Percentiles rank a stretch among this genome's conserved stretches.
Evolutionary conservation across 495 filamentous ascomycete genomes (phyloP).

Genomic region (Aspergillus conjunctus): DNA sequence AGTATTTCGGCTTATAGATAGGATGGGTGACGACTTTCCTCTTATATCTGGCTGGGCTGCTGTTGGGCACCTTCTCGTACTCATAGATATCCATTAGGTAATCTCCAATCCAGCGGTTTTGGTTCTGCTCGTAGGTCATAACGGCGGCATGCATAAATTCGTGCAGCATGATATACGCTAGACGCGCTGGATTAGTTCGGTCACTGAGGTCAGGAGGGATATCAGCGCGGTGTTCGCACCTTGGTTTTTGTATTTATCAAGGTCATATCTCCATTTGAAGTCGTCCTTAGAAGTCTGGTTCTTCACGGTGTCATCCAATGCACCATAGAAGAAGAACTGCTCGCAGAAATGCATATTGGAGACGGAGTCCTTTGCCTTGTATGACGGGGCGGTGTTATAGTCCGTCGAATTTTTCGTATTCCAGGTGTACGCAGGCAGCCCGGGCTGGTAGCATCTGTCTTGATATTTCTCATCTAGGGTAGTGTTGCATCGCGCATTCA

Average conservation of each 20-base stretch:
- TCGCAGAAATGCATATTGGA: constrained; percentile 5
- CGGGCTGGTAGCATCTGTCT: background rate
- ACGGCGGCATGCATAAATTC: constrained; percentile 1
- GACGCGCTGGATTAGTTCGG: background rate
- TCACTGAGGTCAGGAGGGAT: background rate
- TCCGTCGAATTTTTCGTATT: background rate
- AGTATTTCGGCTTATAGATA: background rate
- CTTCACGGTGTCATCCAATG: background rate
- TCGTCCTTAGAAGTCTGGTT: background rate
- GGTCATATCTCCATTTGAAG: constrained; percentile 5
- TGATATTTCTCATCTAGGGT: background rate
- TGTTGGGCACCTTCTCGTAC: background rate
- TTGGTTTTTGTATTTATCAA: background rate
- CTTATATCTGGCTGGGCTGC: background rate
- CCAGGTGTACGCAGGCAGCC: background rate
- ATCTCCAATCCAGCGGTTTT: background rate
- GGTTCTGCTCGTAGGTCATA: constrained; percentile 1
- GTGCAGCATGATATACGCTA: constrained; percentile 3
- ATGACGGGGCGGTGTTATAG: background rate
- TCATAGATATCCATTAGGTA: background rate
- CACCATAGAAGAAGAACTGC: background rate
- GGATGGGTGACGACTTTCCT: background rate
- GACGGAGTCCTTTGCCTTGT: background rate
- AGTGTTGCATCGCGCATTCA: background rate
- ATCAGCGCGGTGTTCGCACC: background rate